A percentile compares a stretch with the other conserved stretches of the same genome.
Conservation (phyloP, 2,329 filamentous ascomycete genomes). For the Madurella fahalii region DNA sequence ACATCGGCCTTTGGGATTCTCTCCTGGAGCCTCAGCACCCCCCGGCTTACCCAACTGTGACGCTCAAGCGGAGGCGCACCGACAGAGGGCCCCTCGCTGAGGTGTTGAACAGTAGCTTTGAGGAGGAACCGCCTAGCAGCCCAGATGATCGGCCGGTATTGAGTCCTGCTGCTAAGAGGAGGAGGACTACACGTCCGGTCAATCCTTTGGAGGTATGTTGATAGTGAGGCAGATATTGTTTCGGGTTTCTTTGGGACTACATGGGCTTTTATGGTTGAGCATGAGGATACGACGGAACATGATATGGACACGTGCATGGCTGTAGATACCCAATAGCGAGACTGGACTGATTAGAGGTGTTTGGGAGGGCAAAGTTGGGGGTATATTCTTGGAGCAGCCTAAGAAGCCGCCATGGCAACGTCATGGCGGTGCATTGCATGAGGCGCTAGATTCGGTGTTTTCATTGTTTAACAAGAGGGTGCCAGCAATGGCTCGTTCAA, state of each 20-base stretch:
- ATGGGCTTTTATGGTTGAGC: background rate
- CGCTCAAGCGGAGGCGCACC: slow-evolving; percentile 32
- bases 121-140: slow-evolving; percentile 29
- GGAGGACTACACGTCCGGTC: slow-evolving; percentile 26
- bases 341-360: slow-evolving; percentile 7
- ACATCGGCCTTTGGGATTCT: slow-evolving; percentile 45
- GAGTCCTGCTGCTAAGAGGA: slow-evolving; percentile 32
- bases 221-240: background rate
- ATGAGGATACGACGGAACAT: slow-evolving; percentile 5
- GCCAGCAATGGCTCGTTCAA: background rate
- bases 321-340: background rate
- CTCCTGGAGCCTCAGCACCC: slow-evolving; percentile 27
- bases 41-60: slow-evolving; percentile 4
- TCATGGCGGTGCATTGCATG: background rate
- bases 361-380: background rate
- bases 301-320: slow-evolving; percentile 5
- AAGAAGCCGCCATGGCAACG: background rate
- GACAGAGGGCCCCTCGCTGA: slow-evolving; percentile 37
- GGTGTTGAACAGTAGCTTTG: slow-evolving; percentile 40
- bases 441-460: slow-evolving; percentile 3
- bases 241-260: background rate
- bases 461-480: background rate
- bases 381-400: background rate
- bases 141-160: slow-evolving; percentile 25
- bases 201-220: slow-evolving; percentile 30